A percentile compares a stretch with the other conserved stretches of the same genome.
These are phyloP conservation scores for Datura wrightii DNA, from an alignment of 257 asterid species.

Conservation along the genomic window DNA sequence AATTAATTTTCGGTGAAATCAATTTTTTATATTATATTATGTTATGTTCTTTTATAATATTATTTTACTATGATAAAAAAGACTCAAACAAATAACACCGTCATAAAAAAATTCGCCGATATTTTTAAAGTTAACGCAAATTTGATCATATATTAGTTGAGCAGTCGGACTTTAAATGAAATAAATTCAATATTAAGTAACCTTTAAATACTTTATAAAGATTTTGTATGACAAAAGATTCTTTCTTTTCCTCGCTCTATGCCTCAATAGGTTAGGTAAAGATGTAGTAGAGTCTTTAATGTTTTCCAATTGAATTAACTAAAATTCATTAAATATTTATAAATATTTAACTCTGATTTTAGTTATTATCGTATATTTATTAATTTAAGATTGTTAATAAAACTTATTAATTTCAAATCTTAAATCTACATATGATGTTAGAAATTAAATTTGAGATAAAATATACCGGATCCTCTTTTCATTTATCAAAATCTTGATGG, in stretches of 20 bases:
- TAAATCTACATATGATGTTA: background rate
- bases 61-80: no score
- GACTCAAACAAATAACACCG: no score
- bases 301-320: background rate
- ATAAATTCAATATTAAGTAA: background rate
- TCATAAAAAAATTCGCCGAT: no score
- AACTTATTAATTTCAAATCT: background rate
- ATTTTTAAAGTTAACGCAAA: background rate
- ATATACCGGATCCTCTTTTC: background rate
- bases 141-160: background rate
- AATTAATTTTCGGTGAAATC: no score
- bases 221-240: background rate
- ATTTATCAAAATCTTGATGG: background rate
- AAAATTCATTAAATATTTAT: no score
- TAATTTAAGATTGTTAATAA: background rate
- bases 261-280: constrained; percentile 8
- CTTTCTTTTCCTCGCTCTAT: background rate
- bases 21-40: no score
- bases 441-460: background rate
- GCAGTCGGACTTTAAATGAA: background rate
- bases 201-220: background rate
- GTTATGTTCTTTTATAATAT: no score
- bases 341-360: background rate
- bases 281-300: background rate
- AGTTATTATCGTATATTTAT: background rate